These are phyloP conservation scores for Barnettozyma sp. DNA, from an alignment of 805 yeast genomes.

Conservation along the genomic window DNA sequence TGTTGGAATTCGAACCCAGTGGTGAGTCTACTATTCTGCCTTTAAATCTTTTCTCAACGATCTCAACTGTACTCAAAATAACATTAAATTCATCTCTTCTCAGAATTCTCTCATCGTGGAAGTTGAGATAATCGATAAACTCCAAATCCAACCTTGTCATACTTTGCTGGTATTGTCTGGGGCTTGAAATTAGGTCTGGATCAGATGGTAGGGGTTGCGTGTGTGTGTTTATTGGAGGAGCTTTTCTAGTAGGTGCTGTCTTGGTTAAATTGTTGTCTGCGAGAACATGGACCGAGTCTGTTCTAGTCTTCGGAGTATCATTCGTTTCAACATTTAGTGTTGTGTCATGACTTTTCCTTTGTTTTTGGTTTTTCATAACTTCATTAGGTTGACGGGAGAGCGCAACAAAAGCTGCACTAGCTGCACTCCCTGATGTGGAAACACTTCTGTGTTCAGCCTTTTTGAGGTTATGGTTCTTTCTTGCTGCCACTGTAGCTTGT, in stretches of 20 bases:
- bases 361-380: constrained; percentile 19
- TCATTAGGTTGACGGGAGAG: constrained; percentile 25
- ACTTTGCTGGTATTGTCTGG: constrained; percentile 29
- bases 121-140: constrained; percentile 49
- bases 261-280: no score
- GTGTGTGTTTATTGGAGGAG: background rate
- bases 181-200: background rate
- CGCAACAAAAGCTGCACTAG: constrained; percentile 24
- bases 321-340: no score
- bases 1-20: constrained; percentile 34
- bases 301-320: background rate
- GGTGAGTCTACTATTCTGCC: constrained; percentile 58
- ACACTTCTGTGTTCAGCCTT: constrained; percentile 7
- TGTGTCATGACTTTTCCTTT: background rate
- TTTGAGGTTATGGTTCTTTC: constrained; percentile 16
- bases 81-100: constrained; percentile 49
- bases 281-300: no score
- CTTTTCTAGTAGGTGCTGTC: no score
- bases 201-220: background rate
- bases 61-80: constrained; percentile 37
- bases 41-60: constrained; percentile 48
- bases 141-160: constrained; percentile 48
- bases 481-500: constrained; percentile 24
- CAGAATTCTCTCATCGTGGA: constrained; percentile 53
- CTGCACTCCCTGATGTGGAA: constrained; percentile 20